These are phyloP conservation scores for Tetrastigma voinierianum DNA, from an alignment of 164 flowering plant genomes.

Conservation along the genomic window DNA sequence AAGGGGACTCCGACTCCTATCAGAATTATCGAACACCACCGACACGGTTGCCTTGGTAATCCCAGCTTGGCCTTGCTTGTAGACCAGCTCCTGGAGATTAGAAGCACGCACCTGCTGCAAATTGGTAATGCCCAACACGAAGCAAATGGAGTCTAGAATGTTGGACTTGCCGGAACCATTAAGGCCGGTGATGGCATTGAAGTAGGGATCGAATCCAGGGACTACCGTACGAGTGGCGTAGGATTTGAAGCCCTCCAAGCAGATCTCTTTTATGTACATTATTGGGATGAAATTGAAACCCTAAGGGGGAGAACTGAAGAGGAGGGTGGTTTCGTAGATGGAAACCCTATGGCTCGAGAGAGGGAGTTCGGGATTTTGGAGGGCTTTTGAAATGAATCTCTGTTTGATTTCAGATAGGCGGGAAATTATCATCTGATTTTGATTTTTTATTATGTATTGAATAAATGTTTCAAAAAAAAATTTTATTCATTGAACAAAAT, in stretches of 20 bases:
- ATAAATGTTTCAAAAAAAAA: no score
- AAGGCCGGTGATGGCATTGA: slow-evolving; percentile 95
- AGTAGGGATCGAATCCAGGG: slow-evolving; percentile 86
- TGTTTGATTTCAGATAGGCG: no score
- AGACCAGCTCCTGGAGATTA: slow-evolving; percentile 97
- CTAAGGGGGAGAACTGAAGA: background rate
- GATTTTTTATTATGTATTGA: no score
- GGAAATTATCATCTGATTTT: no score
- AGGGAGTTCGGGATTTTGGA: background rate
- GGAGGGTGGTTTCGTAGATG: slow-evolving; percentile 3
- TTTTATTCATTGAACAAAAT: no score
- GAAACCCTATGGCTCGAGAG: slow-evolving; percentile 3
- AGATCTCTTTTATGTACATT: slow-evolving; percentile 85
- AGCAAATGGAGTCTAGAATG: slow-evolving; percentile 94
- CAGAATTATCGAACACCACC: slow-evolving; percentile 79
- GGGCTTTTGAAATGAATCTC: background rate
- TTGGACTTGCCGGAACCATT: slow-evolving; percentile 98
- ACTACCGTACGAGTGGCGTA: slow-evolving; percentile 95
- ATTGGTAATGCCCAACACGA: slow-evolving; percentile 93
- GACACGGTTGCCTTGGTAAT: slow-evolving; percentile 98
- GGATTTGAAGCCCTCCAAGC: slow-evolving; percentile 96
- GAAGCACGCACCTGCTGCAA: slow-evolving; percentile 96
- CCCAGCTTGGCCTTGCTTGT: slow-evolving; percentile 99
- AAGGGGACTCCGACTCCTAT: slow-evolving; percentile 79
- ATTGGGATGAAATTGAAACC: background rate